Conservation (phyloP, 1,284 basidiomycete species). For the Boletellus deceptivus region DNA sequence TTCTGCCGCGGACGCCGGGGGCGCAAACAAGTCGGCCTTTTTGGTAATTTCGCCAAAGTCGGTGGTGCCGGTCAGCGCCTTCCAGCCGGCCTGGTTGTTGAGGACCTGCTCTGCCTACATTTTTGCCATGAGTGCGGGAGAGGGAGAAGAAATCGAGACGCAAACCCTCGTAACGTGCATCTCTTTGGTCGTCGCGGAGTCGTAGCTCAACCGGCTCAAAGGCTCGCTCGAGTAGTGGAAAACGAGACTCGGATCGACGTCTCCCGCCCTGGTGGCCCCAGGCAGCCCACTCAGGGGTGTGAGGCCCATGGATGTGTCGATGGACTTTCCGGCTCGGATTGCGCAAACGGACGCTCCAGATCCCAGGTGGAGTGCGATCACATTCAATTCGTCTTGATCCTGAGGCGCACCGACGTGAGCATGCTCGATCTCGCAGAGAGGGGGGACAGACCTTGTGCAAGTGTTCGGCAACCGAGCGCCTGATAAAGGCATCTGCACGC, state of each 20-base stretch:
- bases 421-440: background rate
- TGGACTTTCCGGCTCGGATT: slow-evolving; percentile 67
- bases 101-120: slow-evolving; percentile 71
- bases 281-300: slow-evolving; percentile 78
- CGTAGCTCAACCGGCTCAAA: slow-evolving; percentile 46
- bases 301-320: slow-evolving; percentile 83
- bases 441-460: slow-evolving; percentile 47
- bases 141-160: background rate
- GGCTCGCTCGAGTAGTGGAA: slow-evolving; percentile 76
- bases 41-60: slow-evolving; percentile 67
- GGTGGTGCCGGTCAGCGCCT: slow-evolving; percentile 74
- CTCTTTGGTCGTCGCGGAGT: slow-evolving; percentile 44
- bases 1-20: slow-evolving; percentile 7
- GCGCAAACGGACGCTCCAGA: slow-evolving; percentile 81
- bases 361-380: slow-evolving; percentile 82
- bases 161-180: slow-evolving; percentile 62
- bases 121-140: background rate
- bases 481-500: slow-evolving; percentile 58
- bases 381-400: slow-evolving; percentile 46
- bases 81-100: slow-evolving; percentile 74
- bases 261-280: slow-evolving; percentile 83
- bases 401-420: slow-evolving; percentile 12
- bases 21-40: slow-evolving; percentile 30
- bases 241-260: slow-evolving; percentile 80
- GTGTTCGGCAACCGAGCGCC: slow-evolving; percentile 55